Evolutionary conservation across 306 rosid species (phyloP), one percentile per base, ranked within the genome.

Genomic region (Erythrophleum fordii): DNA sequence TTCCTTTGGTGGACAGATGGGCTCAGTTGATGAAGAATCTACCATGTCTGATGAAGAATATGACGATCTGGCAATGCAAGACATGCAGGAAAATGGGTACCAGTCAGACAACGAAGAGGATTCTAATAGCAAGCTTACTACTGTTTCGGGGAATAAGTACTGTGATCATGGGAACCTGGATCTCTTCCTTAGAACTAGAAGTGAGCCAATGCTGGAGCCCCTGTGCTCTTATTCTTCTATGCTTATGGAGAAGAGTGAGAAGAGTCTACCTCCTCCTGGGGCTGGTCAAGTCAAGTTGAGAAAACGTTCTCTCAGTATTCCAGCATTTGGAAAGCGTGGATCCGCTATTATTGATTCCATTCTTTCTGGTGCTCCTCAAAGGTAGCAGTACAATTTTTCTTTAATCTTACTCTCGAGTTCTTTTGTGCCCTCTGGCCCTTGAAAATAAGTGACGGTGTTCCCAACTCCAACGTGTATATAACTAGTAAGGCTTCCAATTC

Each of bases 21-120:
- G 97, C 20, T 92, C 97, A 2, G 92, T 92, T 52, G 97, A 92
- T 44, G 97, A 92, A 83, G 93, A 90, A 75, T 92, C 95, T 69
- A 89, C 88, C 2, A 87, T 89, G 81, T 87, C 97, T 11, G 97
- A 92, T 28, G 95, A 92, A 80, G 93, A 90, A 89, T 92, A 90
- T 20, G 97, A 90, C 35, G 97, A 92, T 80, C 83, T 92, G 58
- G 93, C 91, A 66, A 87, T 92, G 93, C 91, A 85, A 80, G 95
- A 92, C 31, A 48, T 79, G 77, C 77, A 81, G 77, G 95, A 80
- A 10, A 85, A 85, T 70, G 89, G 94, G 45, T 88, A 83, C 75
- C 73, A 82, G 86, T 72, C 89, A 11, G 97, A 83, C 12, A 80
- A 81, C 20, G 95, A 86, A 5, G 83, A 83, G 16, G 89, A 84